Conservation (phyloP, 164 flowering plant genomes). For the Aristolochia californica region DNA sequence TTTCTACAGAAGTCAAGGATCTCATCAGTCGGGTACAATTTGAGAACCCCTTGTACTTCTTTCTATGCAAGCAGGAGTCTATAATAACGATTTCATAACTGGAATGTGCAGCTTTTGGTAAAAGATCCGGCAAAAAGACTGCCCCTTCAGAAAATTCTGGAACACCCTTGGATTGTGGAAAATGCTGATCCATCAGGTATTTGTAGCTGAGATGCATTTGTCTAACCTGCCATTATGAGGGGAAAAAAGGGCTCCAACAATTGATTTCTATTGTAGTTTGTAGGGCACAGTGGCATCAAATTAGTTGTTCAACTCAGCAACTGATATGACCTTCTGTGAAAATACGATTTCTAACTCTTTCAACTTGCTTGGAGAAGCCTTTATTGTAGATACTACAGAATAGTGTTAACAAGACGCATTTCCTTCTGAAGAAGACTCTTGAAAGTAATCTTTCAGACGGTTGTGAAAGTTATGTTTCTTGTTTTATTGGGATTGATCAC, state of each 20-base stretch:
- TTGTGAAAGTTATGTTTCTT: too few species aligned
- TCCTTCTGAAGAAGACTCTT: too few species aligned
- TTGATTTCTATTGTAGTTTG: not conserved
- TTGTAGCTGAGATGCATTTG: conserved; percentile 7
- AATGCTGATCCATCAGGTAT: conserved; percentile 49
- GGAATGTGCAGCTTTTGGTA: conserved; percentile 60
- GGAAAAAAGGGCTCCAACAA: not conserved
- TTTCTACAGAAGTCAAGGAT: conserved; percentile 64
- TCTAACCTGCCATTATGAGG: not conserved
- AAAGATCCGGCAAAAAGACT: conserved; percentile 80
- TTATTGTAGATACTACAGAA: too few species aligned
- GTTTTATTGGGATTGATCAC: too few species aligned
- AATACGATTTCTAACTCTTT: too few species aligned
- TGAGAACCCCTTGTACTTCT: not conserved
- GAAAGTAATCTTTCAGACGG: too few species aligned
- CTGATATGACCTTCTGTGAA: too few species aligned
- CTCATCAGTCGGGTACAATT: conserved; percentile 45
- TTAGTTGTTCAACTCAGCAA: too few species aligned
- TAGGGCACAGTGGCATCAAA: too few species aligned
- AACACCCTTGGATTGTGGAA: conserved; percentile 82
- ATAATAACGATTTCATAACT: not conserved
- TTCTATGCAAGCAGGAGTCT: not conserved
- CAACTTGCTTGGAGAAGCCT: too few species aligned
- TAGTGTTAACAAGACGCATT: too few species aligned
- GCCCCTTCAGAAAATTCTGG: conserved; percentile 67